These are phyloP conservation scores for Trichoderma citrinoviride DNA, from an alignment of 2,329 filamentous ascomycete genomes.

Conservation along the genomic window DNA sequence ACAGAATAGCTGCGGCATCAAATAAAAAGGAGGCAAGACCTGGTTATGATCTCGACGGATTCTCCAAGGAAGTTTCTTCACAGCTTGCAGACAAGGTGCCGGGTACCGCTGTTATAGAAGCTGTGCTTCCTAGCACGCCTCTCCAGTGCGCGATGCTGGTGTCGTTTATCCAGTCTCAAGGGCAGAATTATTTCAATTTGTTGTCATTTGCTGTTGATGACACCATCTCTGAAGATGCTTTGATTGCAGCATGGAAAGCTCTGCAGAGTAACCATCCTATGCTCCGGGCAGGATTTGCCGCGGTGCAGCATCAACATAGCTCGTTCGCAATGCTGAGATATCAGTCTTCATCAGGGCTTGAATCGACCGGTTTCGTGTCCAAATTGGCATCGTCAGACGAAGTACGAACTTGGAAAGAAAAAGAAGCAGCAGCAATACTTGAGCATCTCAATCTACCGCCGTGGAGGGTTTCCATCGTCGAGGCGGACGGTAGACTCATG, in stretches of 20 bases:
- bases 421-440: conserved; percentile 36
- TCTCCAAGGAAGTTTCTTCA: conserved; percentile 34
- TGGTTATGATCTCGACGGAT: conserved; percentile 41
- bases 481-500: conserved; percentile 24
- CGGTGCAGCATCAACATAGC: conserved; percentile 56
- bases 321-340: conserved; percentile 77
- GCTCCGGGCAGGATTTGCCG: conserved; percentile 70
- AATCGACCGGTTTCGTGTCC: neutral
- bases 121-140: conserved; percentile 72
- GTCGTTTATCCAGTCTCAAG: conserved; percentile 66
- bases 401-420: conserved; percentile 37
- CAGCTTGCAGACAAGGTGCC: conserved; percentile 31
- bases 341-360: conserved; percentile 6
- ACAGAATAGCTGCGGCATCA: conserved; percentile 27
- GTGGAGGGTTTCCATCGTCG: conserved; percentile 59
- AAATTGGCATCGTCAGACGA: neutral
- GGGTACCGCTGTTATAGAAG: conserved; percentile 44
- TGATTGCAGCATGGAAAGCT: conserved; percentile 59
- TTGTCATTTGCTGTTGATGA: conserved; percentile 53
- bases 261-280: conserved; percentile 62
- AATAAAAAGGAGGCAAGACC: neutral
- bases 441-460: conserved; percentile 52
- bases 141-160: conserved; percentile 78
- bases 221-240: conserved; percentile 35
- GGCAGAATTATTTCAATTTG: conserved; percentile 73